Evolutionary conservation across 495 filamentous ascomycete species (phyloP), one percentile per base, ranked within the genome.

Genomic region (Pseudoneurospora amorphoporcata): DNA sequence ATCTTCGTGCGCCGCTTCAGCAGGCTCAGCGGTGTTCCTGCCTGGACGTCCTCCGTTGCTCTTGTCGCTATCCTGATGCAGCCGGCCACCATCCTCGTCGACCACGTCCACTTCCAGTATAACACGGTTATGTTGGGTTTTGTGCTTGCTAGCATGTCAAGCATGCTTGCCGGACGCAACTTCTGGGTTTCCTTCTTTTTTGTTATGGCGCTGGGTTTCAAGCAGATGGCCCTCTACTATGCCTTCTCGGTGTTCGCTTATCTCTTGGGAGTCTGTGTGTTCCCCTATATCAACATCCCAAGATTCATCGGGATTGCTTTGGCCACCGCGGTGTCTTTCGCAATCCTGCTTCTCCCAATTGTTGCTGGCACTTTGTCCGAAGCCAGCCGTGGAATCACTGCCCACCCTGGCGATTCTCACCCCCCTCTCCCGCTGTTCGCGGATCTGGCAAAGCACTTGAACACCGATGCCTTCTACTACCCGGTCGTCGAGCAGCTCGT

Each of bases 141-240:
- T 29, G 86, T 94, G 8, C 82, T 94, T 40, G 94, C 94, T 0
- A 93, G 91, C 76, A 88, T 97, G 84, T 94, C 94, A 43, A 94
- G 92, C 80, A 92, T 97, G 77, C 80, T 97, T 47, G 93, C 94
- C 3, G 92, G 92, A 4, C 88, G 93, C 58, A 89, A 91, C 77
- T 87, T 97, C 72, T 98, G 94, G 94, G 88, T 91, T 8, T 92
- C 91, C 72, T 88, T 95, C 70, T 98, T 97, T 83, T 99, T 99
- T 78, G 95, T 99, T n/a, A 87, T 89, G 2, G 92, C 94, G 17
- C 83, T 99, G 32, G 92, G 92, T 14, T 99, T 97, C 84, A 99
- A 99, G 84, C 95, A 99, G 80, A 99, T 99, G 95, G 95, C 95
- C 4, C 84, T 99, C 10, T 99, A 97, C 81, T 99, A 97, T 80